Evolutionary conservation across 371 early-diverging fungal species (phyloP).

Genomic region (Rhizomucor pusillus): DNA sequence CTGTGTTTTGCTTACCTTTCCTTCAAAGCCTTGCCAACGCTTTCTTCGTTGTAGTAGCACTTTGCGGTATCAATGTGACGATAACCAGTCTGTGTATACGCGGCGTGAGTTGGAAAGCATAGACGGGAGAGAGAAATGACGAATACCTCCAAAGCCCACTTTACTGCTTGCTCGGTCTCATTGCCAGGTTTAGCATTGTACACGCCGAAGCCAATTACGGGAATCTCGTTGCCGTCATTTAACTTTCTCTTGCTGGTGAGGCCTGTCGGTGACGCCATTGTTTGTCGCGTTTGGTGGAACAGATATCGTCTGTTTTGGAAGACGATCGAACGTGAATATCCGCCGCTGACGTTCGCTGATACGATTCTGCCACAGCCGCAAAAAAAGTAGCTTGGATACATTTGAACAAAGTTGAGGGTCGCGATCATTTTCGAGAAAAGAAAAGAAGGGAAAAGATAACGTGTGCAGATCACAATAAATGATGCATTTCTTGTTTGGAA

Average conservation of each 20-base stretch:
- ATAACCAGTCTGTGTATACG: slow-evolving; percentile 39
- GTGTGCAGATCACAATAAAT: too few species aligned
- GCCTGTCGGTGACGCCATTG: slow-evolving; percentile 5
- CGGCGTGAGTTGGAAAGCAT: neutral
- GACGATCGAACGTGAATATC: too few species aligned
- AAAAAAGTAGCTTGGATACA: too few species aligned
- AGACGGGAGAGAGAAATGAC: neutral
- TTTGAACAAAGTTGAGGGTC: too few species aligned
- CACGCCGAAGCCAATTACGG: slow-evolving; percentile 40
- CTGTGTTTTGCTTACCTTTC: slow-evolving; percentile 28
- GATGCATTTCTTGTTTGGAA: too few species aligned
- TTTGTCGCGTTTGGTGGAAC: neutral
- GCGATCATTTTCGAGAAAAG: too few species aligned
- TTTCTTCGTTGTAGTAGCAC: slow-evolving; percentile 42
- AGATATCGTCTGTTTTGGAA: too few species aligned
- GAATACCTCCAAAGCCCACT: slow-evolving; percentile 44
- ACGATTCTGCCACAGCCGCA: too few species aligned
- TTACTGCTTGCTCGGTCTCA: slow-evolving; percentile 39
- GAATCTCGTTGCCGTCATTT: slow-evolving; percentile 32
- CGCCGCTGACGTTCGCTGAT: too few species aligned
- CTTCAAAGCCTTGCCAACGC: slow-evolving; percentile 45
- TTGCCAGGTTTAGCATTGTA: slow-evolving; percentile 34
- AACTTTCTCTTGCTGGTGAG: slow-evolving; percentile 12
- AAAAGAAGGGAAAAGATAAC: too few species aligned
- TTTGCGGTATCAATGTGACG: slow-evolving; percentile 53